Base-by-base conservation (phyloP, 1,284 basidiomycete species). In the Pyrrhoderma noxium region DNA sequence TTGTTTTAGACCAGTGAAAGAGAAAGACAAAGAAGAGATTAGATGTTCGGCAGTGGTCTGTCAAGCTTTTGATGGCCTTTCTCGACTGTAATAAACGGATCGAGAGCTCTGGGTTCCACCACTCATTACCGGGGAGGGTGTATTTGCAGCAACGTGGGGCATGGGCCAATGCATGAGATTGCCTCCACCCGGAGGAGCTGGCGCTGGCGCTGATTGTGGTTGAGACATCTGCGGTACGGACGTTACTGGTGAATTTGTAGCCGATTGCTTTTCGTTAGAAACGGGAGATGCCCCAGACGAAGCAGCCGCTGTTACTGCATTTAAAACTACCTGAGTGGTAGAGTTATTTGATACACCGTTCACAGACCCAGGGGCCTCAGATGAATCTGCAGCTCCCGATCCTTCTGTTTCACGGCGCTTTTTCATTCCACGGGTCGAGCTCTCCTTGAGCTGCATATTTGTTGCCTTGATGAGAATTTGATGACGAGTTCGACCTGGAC, bases 391-490 rank as follows among this genome's bases (percentile, higher is more conserved):
- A 19, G 22, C 35, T n/a, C 39, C 37, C 3, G 45, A 45, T 7
- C 27, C 44, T 8, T 56, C 54, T 8, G 51, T 49, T 16, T 56
- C 55, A 16, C 55, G 47, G 16, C 48, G 27, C 18, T 45, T 37
- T 40, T 56, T 56, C 34, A 47, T 43, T 14, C 43, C 55, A 9
- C 55, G 67, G 0, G 76, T 79, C 3, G 83, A 79, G 54, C 80
- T 85, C 58, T 85, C 82, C 64, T 87, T 87, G 39, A 89, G 67
- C 3, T 82, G 80, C 22, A 89, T 65, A n/a, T 74, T 70, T 1
- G 82, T 87, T 2, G 85, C 86, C 63, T 86, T 87, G 56, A 86
- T 75, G 27, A 88, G 67, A 48, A 89, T 87, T 64, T 89, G 85
- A 59, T 86, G 84, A 60, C 85, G 88, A 49, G 86, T 80, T 48